These are phyloP conservation scores for Amauroascus niger DNA, from an alignment of 2,329 filamentous ascomycete genomes.

Conservation along the genomic window DNA sequence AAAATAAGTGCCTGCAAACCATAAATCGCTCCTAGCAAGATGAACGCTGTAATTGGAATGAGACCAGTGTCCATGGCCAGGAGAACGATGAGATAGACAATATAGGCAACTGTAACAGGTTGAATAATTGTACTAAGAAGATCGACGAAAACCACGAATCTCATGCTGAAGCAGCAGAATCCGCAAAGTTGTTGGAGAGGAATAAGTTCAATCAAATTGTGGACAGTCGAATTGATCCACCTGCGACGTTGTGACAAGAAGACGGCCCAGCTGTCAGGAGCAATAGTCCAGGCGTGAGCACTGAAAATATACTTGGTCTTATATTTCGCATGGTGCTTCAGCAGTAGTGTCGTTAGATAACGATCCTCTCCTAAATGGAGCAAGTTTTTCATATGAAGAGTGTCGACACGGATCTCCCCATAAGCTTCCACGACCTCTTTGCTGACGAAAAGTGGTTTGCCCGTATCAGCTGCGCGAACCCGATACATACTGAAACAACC, in stretches of 20 bases:
- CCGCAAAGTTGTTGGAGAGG: conserved; percentile 89
- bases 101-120: conserved; percentile 81
- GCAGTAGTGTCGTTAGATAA: conserved; percentile 84
- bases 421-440: conserved; percentile 83
- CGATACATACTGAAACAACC: conserved; percentile 99
- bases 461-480: conserved; percentile 84
- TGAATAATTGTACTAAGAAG: conserved; percentile 84
- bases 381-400: conserved; percentile 96
- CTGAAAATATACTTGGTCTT: conserved; percentile 96
- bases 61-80: conserved; percentile 52
- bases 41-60: conserved; percentile 75
- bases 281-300: conserved; percentile 93
- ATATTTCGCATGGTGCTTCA: conserved; percentile 86
- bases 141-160: conserved; percentile 93
- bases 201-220: conserved; percentile 93
- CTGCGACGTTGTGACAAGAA: conserved; percentile 97
- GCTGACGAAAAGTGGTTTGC: conserved; percentile 93
- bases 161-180: conserved; percentile 99
- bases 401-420: conserved; percentile 88
- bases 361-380: conserved; percentile 95
- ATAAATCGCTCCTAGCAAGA: conserved; percentile 90
- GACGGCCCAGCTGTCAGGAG: conserved; percentile 84
- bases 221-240: conserved; percentile 99
- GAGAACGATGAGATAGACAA: conserved; percentile 76
- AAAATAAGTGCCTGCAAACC: conserved; percentile 96